These are phyloP conservation scores for Rhodomyrtus tomentosa DNA, from an alignment of 345 rosid genomes.

Conservation along the genomic window DNA sequence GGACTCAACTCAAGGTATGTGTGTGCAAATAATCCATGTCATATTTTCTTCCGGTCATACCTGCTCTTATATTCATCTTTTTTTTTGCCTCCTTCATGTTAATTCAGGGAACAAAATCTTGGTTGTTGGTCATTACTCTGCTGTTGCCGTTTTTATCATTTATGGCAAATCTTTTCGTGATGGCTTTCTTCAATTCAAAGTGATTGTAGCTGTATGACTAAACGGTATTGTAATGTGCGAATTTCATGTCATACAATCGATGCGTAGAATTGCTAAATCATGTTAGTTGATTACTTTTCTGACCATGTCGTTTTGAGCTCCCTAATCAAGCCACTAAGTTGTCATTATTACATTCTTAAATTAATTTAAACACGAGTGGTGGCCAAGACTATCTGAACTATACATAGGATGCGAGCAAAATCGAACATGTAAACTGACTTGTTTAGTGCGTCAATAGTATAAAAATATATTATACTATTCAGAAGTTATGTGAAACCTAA, in stretches of 20 bases:
- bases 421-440: no score
- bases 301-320: neutral
- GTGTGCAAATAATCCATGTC: neutral
- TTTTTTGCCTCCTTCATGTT: no score
- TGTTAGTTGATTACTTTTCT: no score
- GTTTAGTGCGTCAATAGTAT: no score
- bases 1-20: neutral
- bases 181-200: neutral
- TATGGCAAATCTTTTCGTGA: neutral
- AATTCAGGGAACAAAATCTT: neutral
- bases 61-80: no score
- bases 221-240: neutral
- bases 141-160: neutral
- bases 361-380: neutral
- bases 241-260: neutral
- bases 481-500: neutral
- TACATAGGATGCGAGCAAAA: neutral
- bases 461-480: no score
- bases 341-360: neutral
- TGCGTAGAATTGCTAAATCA: neutral
- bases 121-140: neutral
- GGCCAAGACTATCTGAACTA: no score
- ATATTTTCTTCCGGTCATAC: no score
- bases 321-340: neutral
- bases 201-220: neutral